Conservation (phyloP, 2,329 filamentous ascomycete genomes). For the Emmonsiellopsis sp. region DNA sequence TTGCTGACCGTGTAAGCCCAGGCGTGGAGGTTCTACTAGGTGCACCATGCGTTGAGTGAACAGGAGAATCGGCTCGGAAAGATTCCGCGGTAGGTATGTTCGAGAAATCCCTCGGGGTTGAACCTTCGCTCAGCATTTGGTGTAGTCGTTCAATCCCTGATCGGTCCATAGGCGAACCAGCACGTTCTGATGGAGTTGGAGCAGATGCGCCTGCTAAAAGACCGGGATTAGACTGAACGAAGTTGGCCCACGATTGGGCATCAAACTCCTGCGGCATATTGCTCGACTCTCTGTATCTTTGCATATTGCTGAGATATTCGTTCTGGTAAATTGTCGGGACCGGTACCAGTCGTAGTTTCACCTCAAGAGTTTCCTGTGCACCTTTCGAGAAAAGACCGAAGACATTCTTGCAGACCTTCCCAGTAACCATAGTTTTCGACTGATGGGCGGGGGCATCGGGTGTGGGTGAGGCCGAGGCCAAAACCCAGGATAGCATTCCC, state of each 20-base stretch:
- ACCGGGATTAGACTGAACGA: conserved; percentile 61
- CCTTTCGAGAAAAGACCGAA: conserved; percentile 77
- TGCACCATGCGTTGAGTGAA: conserved; percentile 26
- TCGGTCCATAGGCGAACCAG: conserved; percentile 29
- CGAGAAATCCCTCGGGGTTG: conserved; percentile 33
- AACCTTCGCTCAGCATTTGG: conserved; percentile 35
- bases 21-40: conserved; percentile 32
- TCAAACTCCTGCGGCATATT: conserved; percentile 55
- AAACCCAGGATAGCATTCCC: conserved; percentile 81
- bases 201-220: conserved; percentile 19
- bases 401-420: conserved; percentile 78
- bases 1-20: conserved; percentile 17
- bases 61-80: conserved; percentile 29
- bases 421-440: conserved; percentile 65
- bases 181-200: conserved; percentile 17
- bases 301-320: conserved; percentile 53
- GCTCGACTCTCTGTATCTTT: conserved; percentile 51
- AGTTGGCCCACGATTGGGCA: conserved; percentile 66
- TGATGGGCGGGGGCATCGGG: conserved; percentile 49
- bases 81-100: conserved; percentile 21
- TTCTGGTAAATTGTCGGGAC: conserved; percentile 57
- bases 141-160: conserved; percentile 38
- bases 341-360: conserved; percentile 77
- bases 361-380: conserved; percentile 76
- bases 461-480: conserved; percentile 53